Conservation (phyloP, 2,329 filamentous ascomycete genomes). For the Penicillium verrucosum region DNA sequence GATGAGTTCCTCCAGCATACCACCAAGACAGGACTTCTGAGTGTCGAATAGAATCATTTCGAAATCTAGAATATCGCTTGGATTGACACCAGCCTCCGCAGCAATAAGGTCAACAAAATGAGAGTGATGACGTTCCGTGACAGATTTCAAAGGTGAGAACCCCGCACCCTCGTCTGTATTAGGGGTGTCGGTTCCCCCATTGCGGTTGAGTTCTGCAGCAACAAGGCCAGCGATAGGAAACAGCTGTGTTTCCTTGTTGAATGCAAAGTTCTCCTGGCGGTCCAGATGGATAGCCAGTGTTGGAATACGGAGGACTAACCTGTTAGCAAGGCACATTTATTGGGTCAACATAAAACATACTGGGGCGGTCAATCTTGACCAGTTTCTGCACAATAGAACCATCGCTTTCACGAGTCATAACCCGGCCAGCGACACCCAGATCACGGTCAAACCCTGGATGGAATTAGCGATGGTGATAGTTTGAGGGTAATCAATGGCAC, state of each 20-base stretch:
- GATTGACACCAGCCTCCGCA: slow-evolving; percentile 66
- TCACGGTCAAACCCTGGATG: slow-evolving; percentile 81
- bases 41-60: slow-evolving; percentile 97
- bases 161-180: slow-evolving; percentile 46
- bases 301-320: slow-evolving; percentile 73
- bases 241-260: slow-evolving; percentile 95
- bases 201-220: slow-evolving; percentile 81
- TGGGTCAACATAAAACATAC: slow-evolving; percentile 31
- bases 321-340: neutral
- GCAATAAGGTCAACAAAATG: slow-evolving; percentile 83
- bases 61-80: slow-evolving; percentile 80
- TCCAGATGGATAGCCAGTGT: slow-evolving; percentile 93
- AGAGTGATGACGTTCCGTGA: slow-evolving; percentile 82
- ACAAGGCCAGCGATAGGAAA: slow-evolving; percentile 90
- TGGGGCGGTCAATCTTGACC: slow-evolving; percentile 84
- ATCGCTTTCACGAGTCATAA: slow-evolving; percentile 71
- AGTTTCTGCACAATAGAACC: slow-evolving; percentile 78
- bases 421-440: slow-evolving; percentile 81
- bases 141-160: slow-evolving; percentile 72
- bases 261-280: slow-evolving; percentile 77
- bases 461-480: slow-evolving; percentile 10
- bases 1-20: slow-evolving; percentile 89
- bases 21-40: slow-evolving; percentile 83
- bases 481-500: slow-evolving; percentile 3
- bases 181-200: slow-evolving; percentile 45